Base-by-base conservation (phyloP, 768 basidiomycete genomes). In the Boletus reticuloceps region DNA sequence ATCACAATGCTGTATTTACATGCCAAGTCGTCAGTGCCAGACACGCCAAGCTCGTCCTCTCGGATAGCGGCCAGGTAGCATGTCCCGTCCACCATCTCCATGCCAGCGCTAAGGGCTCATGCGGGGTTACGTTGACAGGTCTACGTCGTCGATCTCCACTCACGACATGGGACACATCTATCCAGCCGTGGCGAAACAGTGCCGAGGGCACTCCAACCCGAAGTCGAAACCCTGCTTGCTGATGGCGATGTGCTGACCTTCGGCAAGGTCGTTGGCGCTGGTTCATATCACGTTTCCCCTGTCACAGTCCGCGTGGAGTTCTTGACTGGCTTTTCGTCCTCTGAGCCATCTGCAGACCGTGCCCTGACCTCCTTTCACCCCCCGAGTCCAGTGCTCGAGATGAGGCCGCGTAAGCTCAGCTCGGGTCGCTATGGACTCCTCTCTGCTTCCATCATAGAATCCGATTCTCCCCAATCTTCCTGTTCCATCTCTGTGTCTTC, bases 21-120 rank as follows among this genome's bases (percentile, higher is more conserved):
- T 91, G 89, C 64, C 85, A 88, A 31, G 89, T 91, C 44, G 86
- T 92, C 59, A 89, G 87, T 68, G 80, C 89, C 25, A 81, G 74
- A 64, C 89, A 92, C 74, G 89, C 89, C 53, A 88, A 84, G 77
- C 83, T 92, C 56, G 77, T 80, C 20, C 86, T 91, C 69, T 77
- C 85, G 6, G 85, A 88, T 62, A 80, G 77, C 58, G 87, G 88
- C 44, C 79, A 81, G 74, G 89, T 90, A 79, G 59, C 64, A 55
- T 46, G 41, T 37, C 45, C 54, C 47, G 2, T 50, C 40, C 47
- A 53, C 38, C 54, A 43, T 63, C 53, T 61, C 17, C 7, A 39
- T 60, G 51, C 46, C 52, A 57, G 60, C 47, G 58, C 66, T 58
- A n/a, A 62, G 31, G 50, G 2, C 29, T 10, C 39, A 29, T 11